These are phyloP conservation scores for Fusarium domesticum DNA, from an alignment of 2,329 filamentous ascomycete species.

Conservation along the genomic window DNA sequence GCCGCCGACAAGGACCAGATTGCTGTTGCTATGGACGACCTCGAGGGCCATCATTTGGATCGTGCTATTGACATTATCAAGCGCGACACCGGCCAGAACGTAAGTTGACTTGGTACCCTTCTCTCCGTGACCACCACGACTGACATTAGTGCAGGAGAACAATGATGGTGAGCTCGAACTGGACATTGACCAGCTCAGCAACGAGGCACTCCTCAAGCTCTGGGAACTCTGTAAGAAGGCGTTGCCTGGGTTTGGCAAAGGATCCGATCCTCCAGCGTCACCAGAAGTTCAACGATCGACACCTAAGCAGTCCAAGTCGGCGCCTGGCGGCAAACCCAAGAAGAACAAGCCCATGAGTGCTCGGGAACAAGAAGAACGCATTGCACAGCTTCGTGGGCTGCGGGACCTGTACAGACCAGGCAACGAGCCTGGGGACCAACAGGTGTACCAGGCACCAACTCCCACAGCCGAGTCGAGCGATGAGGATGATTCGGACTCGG, in stretches of 20 bases:
- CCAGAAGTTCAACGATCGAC: slow-evolving; percentile 32
- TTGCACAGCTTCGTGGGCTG: slow-evolving; percentile 57
- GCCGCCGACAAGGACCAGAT: slow-evolving; percentile 88
- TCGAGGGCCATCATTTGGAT: slow-evolving; percentile 74
- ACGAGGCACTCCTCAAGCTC: slow-evolving; percentile 53
- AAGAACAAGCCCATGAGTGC: slow-evolving; percentile 77
- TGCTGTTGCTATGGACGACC: slow-evolving; percentile 76
- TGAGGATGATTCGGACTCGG: slow-evolving; percentile 43
- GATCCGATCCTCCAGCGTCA: slow-evolving; percentile 27
- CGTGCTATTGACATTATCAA: slow-evolving; percentile 88
- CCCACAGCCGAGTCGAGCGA: slow-evolving; percentile 39
- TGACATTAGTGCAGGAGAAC: slow-evolving; percentile 46
- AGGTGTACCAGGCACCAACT: slow-evolving; percentile 26
- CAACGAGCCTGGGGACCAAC: slow-evolving; percentile 32
- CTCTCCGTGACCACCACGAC: not conserved
- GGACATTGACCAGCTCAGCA: slow-evolving; percentile 56
- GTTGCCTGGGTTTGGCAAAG: slow-evolving; percentile 41
- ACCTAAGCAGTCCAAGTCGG: slow-evolving; percentile 32
- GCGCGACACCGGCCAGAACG: slow-evolving; percentile 74
- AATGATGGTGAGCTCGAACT: slow-evolving; percentile 58
- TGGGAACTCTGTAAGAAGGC: slow-evolving; percentile 46
- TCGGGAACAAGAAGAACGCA: slow-evolving; percentile 63
- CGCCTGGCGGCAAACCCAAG: slow-evolving; percentile 53
- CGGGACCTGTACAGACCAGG: slow-evolving; percentile 42
- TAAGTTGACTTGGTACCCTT: slow-evolving; percentile 40